Base-by-base conservation (phyloP, 371 early-diverging fungal species). In the Cokeromyces recurvatus region DNA sequence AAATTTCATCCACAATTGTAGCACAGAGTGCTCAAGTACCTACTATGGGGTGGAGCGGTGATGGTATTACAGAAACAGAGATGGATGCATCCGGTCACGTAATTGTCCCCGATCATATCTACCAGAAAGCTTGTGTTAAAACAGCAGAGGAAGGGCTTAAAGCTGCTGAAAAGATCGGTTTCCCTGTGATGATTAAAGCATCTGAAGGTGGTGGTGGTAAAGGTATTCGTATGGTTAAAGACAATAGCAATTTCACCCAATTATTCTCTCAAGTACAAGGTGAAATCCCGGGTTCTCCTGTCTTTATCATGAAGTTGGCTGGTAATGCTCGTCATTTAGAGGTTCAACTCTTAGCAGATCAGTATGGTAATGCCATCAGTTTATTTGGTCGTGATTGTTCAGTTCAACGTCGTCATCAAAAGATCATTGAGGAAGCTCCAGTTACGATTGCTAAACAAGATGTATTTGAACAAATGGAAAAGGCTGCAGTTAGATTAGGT, bases 161-260 rank as follows among this genome's bases (percentile, higher is more conserved):
- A 25, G 85, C 88, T 51, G 94, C 96, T 4, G 80, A 84, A 46
- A 76, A 83, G 55, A 92, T 97, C 38, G 97, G 95, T 2, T 98
- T 86, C 70, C 99, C 99, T 11, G 81, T 98, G 58, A 97, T 99
- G 97, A 91, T 98, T 69, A 99, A 99, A 74, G 98, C 97, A n/a
- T 92, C 92, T 10, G 95, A 97, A 73, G 98, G 98, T 62, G 99
- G 99, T 48, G 99, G 99, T 55, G 99, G 99, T 47, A 98, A 98
- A 74, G 99, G 99, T 59, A 98, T 98, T 53, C 89, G 97, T 53
- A 90, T 87, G 71, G 95, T 95, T 12, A 79, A 89, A 27, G 76
- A 78, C 43, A 76, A 77, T 25, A 69, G 74, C 14, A 67, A 76
- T 46, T 95, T 98, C 63, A 62, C 71, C n/a, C 79, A 84, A 38